These are phyloP conservation scores for Litsea cubeba DNA, from an alignment of 164 flowering plant species.

Conservation along the genomic window DNA sequence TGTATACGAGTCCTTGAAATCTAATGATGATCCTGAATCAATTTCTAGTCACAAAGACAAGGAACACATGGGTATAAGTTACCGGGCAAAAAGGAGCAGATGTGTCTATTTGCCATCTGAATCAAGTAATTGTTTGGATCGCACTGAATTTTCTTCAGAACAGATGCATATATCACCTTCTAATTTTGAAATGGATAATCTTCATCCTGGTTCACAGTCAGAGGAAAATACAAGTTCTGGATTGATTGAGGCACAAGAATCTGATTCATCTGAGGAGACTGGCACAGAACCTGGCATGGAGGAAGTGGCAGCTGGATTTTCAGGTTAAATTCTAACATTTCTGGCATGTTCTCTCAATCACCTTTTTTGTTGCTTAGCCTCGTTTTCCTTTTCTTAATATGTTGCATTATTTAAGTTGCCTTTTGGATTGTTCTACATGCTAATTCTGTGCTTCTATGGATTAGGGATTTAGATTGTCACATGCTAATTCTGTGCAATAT, in stretches of 20 bases:
- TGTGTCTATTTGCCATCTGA: conserved; percentile 42
- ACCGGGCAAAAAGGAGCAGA: conserved; percentile 52
- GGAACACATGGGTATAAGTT: conserved; percentile 31
- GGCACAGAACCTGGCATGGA: conserved; percentile 46
- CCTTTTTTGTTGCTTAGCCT: background rate
- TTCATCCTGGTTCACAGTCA: conserved; percentile 24
- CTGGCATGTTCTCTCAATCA: background rate
- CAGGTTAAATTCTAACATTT: conserved; percentile 44
- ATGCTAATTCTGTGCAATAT: background rate
- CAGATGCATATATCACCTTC: conserved; percentile 32
- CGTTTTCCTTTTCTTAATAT: background rate
- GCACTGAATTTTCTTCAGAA: conserved; percentile 23
- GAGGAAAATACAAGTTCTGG: conserved; percentile 44
- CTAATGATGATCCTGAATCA: conserved; percentile 31
- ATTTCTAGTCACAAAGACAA: conserved; percentile 30
- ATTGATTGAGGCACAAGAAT: conserved; percentile 48
- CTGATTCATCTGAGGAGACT: conserved; percentile 67
- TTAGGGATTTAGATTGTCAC: background rate
- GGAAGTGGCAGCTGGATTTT: conserved; percentile 35
- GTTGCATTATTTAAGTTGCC: background rate
- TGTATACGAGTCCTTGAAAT: conserved; percentile 21
- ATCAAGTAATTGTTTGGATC: conserved; percentile 31
- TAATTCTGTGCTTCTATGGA: background rate
- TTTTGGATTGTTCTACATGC: background rate
- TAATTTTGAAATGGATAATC: conserved; percentile 21